Conservation (phyloP, 768 basidiomycete species). For the Nidula microcarpa region DNA sequence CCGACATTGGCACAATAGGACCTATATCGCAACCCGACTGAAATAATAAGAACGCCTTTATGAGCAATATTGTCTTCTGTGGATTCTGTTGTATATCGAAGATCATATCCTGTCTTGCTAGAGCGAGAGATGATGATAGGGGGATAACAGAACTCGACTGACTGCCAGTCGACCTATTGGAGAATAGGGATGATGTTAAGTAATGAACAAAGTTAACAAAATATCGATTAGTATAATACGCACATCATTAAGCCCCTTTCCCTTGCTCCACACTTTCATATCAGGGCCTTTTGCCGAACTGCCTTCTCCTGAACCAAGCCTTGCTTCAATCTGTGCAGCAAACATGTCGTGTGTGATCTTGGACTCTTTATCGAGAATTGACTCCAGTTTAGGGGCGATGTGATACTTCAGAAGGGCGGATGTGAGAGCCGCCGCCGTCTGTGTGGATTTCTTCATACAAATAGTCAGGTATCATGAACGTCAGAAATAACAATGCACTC, state of each 20-base stretch:
- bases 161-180: slow-evolving; percentile 79
- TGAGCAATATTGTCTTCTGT: slow-evolving; percentile 79
- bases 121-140: slow-evolving; percentile 95
- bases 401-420: slow-evolving; percentile 84
- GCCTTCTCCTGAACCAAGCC: slow-evolving; percentile 83
- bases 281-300: slow-evolving; percentile 80
- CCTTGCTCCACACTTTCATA: slow-evolving; percentile 89
- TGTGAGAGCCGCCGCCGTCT: slow-evolving; percentile 73
- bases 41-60: slow-evolving; percentile 84
- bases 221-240: slow-evolving; percentile 20
- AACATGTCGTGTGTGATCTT: slow-evolving; percentile 89
- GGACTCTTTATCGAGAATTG: slow-evolving; percentile 87
- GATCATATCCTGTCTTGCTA: slow-evolving; percentile 79
- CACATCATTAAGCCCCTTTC: slow-evolving; percentile 71
- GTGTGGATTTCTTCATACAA: slow-evolving; percentile 63
- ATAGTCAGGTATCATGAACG: background rate
- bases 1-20: slow-evolving; percentile 92
- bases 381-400: slow-evolving; percentile 84
- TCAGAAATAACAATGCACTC: slow-evolving; percentile 23
- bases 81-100: slow-evolving; percentile 84
- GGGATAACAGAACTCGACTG: slow-evolving; percentile 90
- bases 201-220: no score
- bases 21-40: slow-evolving; percentile 88
- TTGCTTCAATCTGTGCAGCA: slow-evolving; percentile 79
- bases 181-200: slow-evolving; percentile 1